Percentiles rank a stretch among this genome's conserved stretches.
phyloP scores from a whole-genome alignment of 176 grass and related monocot species.

The Hordeum vulgare region DNA sequence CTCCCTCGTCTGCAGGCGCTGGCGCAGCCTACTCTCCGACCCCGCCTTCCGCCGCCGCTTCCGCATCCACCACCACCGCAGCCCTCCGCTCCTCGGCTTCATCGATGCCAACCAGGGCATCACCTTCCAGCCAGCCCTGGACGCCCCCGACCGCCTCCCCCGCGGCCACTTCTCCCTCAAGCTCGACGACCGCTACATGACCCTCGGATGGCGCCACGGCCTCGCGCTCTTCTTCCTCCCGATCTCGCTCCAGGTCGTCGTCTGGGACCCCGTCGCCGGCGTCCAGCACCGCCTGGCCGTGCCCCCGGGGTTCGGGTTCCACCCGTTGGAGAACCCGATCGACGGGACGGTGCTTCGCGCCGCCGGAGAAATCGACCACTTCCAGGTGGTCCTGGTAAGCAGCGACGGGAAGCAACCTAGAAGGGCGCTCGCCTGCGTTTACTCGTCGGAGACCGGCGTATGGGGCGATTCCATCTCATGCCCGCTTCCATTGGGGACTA shows the following conservation, averaged over 20 bases:
- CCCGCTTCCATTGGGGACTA: background rate
- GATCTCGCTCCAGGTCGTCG: background rate
- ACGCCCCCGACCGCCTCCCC: background rate
- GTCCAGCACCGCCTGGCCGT: background rate
- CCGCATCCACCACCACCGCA: background rate
- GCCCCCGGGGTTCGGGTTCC: background rate
- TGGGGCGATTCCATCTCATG: background rate
- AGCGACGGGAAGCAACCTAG: background rate
- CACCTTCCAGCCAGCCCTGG: background rate
- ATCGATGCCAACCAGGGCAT: background rate
- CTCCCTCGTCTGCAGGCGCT: background rate
- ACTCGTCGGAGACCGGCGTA: background rate
- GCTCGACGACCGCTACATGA: background rate
- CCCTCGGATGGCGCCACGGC: background rate
- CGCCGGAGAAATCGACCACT: background rate
- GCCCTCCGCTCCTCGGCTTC: background rate
- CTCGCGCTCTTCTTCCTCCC: background rate
- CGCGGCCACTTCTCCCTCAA: background rate
- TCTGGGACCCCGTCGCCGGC: background rate
- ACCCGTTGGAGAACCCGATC: background rate
- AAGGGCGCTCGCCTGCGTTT: background rate
- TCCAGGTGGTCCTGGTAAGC: background rate
- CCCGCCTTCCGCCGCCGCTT: background rate
- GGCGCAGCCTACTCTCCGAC: background rate
- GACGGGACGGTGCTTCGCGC: background rate